Base-by-base conservation (phyloP, 352 stramenopile species). In the Globisporangium middletonii region DNA sequence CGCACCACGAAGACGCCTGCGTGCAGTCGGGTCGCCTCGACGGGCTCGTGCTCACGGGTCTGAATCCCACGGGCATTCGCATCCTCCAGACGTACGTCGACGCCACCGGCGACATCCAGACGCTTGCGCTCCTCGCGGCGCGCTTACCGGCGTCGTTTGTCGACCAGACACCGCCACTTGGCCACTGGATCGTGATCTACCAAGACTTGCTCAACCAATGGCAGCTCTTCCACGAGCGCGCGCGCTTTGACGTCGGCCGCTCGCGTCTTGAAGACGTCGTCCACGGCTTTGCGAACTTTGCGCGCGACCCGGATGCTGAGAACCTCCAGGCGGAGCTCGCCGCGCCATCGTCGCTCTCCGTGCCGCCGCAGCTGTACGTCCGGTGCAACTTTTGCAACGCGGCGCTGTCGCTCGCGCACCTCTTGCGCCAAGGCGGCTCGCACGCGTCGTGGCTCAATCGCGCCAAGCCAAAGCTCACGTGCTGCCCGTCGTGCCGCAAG, bases 371-470 rank as follows among this genome's bases (percentile, higher is more conserved):
- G 60, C 66, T 98, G 12, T 97, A 95, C 72, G 92, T 96, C 28
- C 83, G 94, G 7, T 98, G 94, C 64, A 98, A 98, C 60, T 98
- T 94, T 62, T 98, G 94, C 72, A 96, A 94, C 56, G 72, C 83
- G 15, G 93, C 86, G 47, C 69, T 97, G 19, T 92, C 94, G 19
- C 79, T 98, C 16, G 88, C 86, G 33, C 87, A 88, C 62, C 66
- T 98, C 8, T 65, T 96, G 37, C 79, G 88, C 5, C 76, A 94
- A 33, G 88, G 95, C 47, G 88, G 93, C n/a, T 95, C 86, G 4
- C 88, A 95, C 57, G 89, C 88, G 13, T 96, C 86, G 26, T 95
- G 88, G 84, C 75, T 86, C 23, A 90, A 82, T 62, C 89, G 84
- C 70, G 95, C 78, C 59, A 96, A 83, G 68, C 96, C 64, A 15